Evolutionary conservation across 2,329 filamentous ascomycete species (phyloP).

Genomic region (Geoglossum cookeanum): DNA sequence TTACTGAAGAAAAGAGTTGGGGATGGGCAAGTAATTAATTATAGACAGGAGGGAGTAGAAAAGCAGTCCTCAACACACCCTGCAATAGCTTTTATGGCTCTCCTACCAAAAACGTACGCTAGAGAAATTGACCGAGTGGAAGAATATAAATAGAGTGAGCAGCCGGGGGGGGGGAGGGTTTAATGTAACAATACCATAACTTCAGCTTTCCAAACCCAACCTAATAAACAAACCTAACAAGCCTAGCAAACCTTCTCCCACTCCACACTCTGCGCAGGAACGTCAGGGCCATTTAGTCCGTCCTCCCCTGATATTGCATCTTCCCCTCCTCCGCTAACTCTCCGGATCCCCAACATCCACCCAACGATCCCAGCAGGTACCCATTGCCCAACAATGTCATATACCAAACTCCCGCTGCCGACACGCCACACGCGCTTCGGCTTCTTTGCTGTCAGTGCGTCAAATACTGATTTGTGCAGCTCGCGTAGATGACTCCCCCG

Average conservation of each 20-base stretch:
- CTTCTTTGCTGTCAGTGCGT: conserved; percentile 51
- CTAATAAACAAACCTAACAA: not conserved
- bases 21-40: too few species aligned
- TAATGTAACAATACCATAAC: too few species aligned
- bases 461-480: conserved; percentile 75
- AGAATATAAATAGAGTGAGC: too few species aligned
- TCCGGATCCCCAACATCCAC: conserved; percentile 77
- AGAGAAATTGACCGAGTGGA: too few species aligned
- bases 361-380: conserved; percentile 60
- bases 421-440: conserved; percentile 50
- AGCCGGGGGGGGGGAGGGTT: too few species aligned
- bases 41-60: too few species aligned
- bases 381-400: conserved; percentile 70
- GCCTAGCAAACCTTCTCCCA: not conserved
- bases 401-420: conserved; percentile 66
- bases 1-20: too few species aligned
- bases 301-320: not conserved
- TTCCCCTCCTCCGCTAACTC: conserved; percentile 24
- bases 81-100: too few species aligned
- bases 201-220: not conserved
- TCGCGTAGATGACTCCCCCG: conserved; percentile 56
- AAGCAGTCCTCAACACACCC: too few species aligned
- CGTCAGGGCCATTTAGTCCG: not conserved
- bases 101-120: too few species aligned
- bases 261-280: conserved; percentile 1